These are phyloP conservation scores for Phyllostachys edulis DNA, from an alignment of 176 grass and related monocot genomes.

Conservation along the genomic window DNA sequence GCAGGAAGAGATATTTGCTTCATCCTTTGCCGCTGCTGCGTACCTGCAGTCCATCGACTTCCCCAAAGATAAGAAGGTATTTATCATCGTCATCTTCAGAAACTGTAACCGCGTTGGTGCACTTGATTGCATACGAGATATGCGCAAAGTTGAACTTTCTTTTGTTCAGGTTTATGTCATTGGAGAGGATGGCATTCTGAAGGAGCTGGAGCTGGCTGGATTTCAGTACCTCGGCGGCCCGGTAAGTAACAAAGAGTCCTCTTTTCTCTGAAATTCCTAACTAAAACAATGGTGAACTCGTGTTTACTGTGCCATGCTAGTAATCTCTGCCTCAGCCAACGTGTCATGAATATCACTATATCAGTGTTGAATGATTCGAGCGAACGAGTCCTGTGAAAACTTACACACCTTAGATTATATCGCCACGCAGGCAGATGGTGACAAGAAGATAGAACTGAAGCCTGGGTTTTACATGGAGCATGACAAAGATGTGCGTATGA, in stretches of 20 bases:
- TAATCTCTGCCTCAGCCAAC: not conserved
- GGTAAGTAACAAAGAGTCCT: slow-evolving; percentile 37
- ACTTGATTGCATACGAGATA: not conserved
- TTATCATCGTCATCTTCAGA: not conserved
- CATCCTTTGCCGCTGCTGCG: slow-evolving; percentile 87
- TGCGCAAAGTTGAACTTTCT: not conserved
- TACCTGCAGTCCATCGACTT: slow-evolving; percentile 95
- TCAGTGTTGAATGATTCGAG: not conserved
- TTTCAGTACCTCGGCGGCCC: slow-evolving; percentile 87
- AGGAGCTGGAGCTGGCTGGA: slow-evolving; percentile 87
- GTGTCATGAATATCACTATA: not conserved
- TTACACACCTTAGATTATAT: not conserved
- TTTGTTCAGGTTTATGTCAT: slow-evolving; percentile 82
- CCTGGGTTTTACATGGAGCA: slow-evolving; percentile 97
- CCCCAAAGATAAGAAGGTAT: slow-evolving; percentile 87
- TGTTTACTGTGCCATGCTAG: not conserved
- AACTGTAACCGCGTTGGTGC: not conserved
- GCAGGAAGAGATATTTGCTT: slow-evolving; percentile 99
- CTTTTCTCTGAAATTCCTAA: not conserved
- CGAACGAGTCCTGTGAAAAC: not conserved
- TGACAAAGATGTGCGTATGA: slow-evolving; percentile 75
- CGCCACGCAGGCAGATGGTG: slow-evolving; percentile 58
- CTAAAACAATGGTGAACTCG: not conserved
- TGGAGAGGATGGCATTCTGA: slow-evolving; percentile 92
- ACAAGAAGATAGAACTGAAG: slow-evolving; percentile 95